These are phyloP conservation scores for Talaromyces sp. DNA, from an alignment of 2,329 filamentous ascomycete species.

Conservation along the genomic window DNA sequence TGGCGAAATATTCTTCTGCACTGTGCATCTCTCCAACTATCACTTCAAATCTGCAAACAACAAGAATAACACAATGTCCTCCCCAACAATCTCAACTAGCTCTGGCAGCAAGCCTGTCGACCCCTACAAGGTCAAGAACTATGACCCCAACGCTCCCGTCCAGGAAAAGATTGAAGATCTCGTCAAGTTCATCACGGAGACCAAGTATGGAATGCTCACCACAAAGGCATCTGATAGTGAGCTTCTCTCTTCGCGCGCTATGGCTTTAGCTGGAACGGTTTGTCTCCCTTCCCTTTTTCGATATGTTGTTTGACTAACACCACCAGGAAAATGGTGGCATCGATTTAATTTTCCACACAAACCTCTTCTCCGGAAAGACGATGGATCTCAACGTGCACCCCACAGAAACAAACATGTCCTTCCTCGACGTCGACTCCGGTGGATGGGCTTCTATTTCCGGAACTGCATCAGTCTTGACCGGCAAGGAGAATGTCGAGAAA, in stretches of 20 bases:
- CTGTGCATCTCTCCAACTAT: no score
- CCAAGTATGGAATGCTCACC: conserved; percentile 88
- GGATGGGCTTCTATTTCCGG: conserved; percentile 89
- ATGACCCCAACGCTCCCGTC: conserved; percentile 60
- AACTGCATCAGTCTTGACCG: conserved; percentile 61
- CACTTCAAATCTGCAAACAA: neutral
- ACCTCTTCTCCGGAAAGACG: conserved; percentile 84
- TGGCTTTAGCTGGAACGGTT: conserved; percentile 78
- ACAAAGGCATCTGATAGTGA: conserved; percentile 63
- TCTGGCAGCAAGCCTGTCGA: conserved; percentile 63
- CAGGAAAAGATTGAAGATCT: conserved; percentile 74
- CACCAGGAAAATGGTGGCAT: conserved; percentile 67
- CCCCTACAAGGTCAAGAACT: conserved; percentile 74
- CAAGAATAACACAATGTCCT: neutral
- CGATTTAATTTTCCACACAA: conserved; percentile 85
- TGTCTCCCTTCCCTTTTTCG: conserved; percentile 15
- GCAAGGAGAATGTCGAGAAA: conserved; percentile 63
- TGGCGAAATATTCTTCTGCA: no score
- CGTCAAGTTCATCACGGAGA: conserved; percentile 61
- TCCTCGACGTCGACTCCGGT: conserved; percentile 64
- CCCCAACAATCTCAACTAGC: conserved; percentile 49
- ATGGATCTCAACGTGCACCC: conserved; percentile 68
- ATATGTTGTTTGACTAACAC: neutral
- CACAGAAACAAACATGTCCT: conserved; percentile 71
- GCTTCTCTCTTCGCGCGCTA: conserved; percentile 71